phyloP scores from a whole-genome alignment of 345 rosid species.

The Brassica carinata region DNA sequence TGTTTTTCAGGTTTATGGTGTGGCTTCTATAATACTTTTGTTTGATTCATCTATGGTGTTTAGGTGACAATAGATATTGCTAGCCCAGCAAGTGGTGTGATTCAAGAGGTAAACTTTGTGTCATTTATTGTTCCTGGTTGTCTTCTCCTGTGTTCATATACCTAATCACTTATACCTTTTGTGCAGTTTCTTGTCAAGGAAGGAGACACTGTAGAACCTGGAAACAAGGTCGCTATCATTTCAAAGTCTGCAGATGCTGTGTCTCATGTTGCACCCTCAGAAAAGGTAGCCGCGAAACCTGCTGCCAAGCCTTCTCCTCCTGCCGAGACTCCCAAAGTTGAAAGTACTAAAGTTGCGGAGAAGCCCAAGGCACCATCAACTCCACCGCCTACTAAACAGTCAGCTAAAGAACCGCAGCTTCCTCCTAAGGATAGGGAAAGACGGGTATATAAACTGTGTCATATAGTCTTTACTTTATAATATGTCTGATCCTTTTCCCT shows the following conservation, averaged over 20 bases:
- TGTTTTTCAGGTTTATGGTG: background rate
- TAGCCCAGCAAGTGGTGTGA: conserved; percentile 85
- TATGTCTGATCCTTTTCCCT: conserved; percentile 7
- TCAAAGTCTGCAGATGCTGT: conserved; percentile 78
- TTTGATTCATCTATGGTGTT: conserved; percentile 19
- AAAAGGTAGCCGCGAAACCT: conserved; percentile 52
- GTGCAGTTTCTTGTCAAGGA: conserved; percentile 81
- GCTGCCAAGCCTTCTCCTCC: conserved; percentile 60
- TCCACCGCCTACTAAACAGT: conserved; percentile 63
- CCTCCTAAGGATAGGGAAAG: conserved; percentile 99
- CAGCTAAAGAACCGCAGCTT: conserved; percentile 90
- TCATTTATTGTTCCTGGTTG: conserved; percentile 9
- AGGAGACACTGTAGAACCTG: conserved; percentile 98
- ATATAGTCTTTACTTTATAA: conserved; percentile 1
- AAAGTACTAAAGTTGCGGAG: conserved; percentile 48
- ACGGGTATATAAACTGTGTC: conserved; percentile 56
- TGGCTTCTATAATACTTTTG: conserved; percentile 20
- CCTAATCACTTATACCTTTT: background rate
- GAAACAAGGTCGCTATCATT: conserved; percentile 81
- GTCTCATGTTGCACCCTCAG: conserved; percentile 81
- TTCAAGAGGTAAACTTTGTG: conserved; percentile 57
- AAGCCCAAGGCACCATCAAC: conserved; percentile 58
- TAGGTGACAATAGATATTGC: conserved; percentile 86
- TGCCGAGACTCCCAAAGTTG: conserved; percentile 55
- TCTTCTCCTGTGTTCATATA: background rate